Conservation (phyloP, 2,329 filamentous ascomycete genomes). For the Periconia sp. region DNA sequence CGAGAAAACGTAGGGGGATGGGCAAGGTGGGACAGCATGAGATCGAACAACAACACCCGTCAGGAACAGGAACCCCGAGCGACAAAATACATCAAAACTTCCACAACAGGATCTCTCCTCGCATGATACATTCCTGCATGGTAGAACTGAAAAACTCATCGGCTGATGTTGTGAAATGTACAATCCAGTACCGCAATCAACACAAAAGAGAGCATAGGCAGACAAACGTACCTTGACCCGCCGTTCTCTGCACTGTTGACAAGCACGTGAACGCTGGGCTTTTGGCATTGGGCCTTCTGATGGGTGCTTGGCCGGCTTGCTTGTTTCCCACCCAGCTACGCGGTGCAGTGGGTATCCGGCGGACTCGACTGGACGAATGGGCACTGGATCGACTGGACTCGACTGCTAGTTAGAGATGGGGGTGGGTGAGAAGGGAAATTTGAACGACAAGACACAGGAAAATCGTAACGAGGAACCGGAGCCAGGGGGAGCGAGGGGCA, state of each 20-base stretch:
- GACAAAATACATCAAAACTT: no score
- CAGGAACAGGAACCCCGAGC: no score
- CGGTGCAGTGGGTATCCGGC: no score
- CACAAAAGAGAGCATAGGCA: neutral
- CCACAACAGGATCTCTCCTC: no score
- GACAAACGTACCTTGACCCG: slow-evolving; percentile 33
- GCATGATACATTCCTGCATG: no score
- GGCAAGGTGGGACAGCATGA: neutral
- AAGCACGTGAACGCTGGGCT: slow-evolving; percentile 36
- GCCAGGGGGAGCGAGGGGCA: neutral
- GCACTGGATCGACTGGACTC: neutral
- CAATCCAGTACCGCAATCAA: neutral
- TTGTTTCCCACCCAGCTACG: neutral
- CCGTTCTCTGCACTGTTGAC: slow-evolving; percentile 37
- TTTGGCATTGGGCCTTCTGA: slow-evolving; percentile 19
- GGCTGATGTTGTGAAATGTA: neutral
- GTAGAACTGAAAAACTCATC: neutral
- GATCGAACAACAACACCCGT: neutral
- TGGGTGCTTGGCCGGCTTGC: no score
- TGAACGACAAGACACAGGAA: slow-evolving; percentile 10
- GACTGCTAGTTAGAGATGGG: neutral
- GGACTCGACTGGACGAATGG: neutral
- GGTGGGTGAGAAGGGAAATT: slow-evolving; percentile 16
- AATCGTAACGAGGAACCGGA: neutral
- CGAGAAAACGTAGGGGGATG: neutral